Evolutionary conservation across 164 flowering plant genomes (phyloP).

Genomic region (Cinnamomum chago): DNA sequence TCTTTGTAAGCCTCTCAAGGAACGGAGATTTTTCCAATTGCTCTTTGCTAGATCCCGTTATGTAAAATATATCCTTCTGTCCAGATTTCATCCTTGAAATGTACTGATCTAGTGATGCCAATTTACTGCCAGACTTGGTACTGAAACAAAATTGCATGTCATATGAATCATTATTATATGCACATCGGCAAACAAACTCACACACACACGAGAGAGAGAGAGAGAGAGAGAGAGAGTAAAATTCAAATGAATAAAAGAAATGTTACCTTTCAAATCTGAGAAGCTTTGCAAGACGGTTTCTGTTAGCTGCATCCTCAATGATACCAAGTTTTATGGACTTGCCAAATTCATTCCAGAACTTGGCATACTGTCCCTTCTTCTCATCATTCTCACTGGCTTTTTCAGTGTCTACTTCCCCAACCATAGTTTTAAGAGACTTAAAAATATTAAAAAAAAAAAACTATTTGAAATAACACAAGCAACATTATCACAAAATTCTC

Average conservation of each 20-base stretch:
- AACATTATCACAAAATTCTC: background rate
- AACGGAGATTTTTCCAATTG: constrained; percentile 94
- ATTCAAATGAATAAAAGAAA: background rate
- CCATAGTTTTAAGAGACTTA: background rate
- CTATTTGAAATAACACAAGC: background rate
- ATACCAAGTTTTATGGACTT: constrained; percentile 96
- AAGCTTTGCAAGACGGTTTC: constrained; percentile 92
- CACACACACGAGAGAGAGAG: background rate
- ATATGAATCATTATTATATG: background rate
- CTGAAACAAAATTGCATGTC: constrained; percentile 31
- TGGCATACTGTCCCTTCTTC: constrained; percentile 83
- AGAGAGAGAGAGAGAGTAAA: background rate
- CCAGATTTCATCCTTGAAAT: constrained; percentile 92
- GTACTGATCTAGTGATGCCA: constrained; percentile 87
- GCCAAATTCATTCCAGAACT: constrained; percentile 98
- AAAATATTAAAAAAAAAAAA: background rate
- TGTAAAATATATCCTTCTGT: constrained; percentile 94
- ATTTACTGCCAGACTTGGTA: constrained; percentile 78
- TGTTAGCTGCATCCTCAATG: constrained; percentile 91
- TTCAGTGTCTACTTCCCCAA: constrained; percentile 44
- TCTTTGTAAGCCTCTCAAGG: constrained; percentile 94
- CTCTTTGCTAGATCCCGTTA: constrained; percentile 90
- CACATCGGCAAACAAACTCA: background rate
- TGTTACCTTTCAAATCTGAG: constrained; percentile 87
- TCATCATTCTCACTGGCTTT: constrained; percentile 62